Percentiles rank a stretch among this genome's conserved stretches.
phyloP scores from a whole-genome alignment of 805 yeast genomes.

The Schwanniomyces occidentalis region DNA sequence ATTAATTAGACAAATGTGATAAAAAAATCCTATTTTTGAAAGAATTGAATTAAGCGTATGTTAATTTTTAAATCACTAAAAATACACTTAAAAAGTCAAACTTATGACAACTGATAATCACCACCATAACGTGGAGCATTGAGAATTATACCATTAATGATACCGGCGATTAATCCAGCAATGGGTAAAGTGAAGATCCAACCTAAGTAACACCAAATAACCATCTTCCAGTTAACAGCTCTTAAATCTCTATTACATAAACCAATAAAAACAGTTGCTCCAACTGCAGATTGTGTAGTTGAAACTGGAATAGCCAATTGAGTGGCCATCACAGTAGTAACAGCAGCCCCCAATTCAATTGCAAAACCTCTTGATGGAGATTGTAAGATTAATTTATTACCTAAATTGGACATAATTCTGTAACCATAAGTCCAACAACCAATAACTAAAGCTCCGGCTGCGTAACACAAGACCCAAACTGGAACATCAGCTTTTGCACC shows the following conservation, averaged over 20 bases:
- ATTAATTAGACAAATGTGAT: too few species aligned
- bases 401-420: slow-evolving; percentile 66
- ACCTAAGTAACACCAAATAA: slow-evolving; percentile 66
- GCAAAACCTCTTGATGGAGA: slow-evolving; percentile 79
- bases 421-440: slow-evolving; percentile 76
- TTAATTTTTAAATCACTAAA: too few species aligned
- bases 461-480: slow-evolving; percentile 66
- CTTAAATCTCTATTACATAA: slow-evolving; percentile 63
- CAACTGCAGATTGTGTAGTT: slow-evolving; percentile 77
- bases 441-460: slow-evolving; percentile 65
- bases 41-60: too few species aligned
- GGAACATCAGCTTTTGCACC: slow-evolving; percentile 59
- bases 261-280: slow-evolving; percentile 77
- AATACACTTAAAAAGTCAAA: too few species aligned
- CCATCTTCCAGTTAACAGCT: slow-evolving; percentile 78
- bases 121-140: slow-evolving; percentile 56
- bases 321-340: slow-evolving; percentile 74
- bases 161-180: slow-evolving; percentile 73
- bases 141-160: slow-evolving; percentile 60
- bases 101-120: slow-evolving; percentile 17
- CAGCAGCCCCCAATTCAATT: slow-evolving; percentile 76
- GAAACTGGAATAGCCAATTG: slow-evolving; percentile 71
- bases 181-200: slow-evolving; percentile 74
- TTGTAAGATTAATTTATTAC: slow-evolving; percentile 72
- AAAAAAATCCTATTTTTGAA: too few species aligned